Base-by-base conservation (phyloP, 345 rosid species). In the Kernera saxatilis region DNA sequence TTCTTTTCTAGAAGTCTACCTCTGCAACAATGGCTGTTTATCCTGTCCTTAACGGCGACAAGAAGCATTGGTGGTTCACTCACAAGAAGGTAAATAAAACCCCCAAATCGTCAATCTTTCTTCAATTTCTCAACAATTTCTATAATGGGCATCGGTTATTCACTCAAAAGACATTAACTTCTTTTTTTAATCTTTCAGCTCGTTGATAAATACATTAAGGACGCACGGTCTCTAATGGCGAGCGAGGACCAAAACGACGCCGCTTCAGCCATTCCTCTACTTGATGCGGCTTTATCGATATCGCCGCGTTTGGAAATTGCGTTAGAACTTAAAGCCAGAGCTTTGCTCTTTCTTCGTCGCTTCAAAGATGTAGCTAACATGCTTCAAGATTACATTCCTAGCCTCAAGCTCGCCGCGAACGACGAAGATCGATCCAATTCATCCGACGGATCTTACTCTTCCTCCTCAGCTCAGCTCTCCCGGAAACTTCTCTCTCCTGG, bases 51-150 rank as follows among this genome's bases (percentile, higher is more conserved):
- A 46, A 36, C 69, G 88, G 79, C 23, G 86, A 85, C 44, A 85
- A 79, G 78, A 89, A 81, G 64, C 96, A 82, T 77, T 88, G 97
- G 96, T 93, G 98, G 98, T 90, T 88, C 68, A 89, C 80, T 76
- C 88, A 86, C 77, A 73, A 91, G 62, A 93, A 85, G 96, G 98
- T 88, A 72, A 41, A 19, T 2, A 40, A 14, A 48, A 25, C 10
- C 15, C 5, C 25, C 44, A 41, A 70, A 70, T 39, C 60, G 48
- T 43, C 44, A 15, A 53, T 15, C 39, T 64, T 27, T 35, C 9
- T 71, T 53, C 36, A 46, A 0, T 56, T 19, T 49, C 19, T 63
- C 23, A 7, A 46, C 37, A 6, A 39, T 41, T 15, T 23, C 15
- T 33, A 0, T 33, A 32, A 41, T 60, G 63, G 25, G 17, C 4